These are phyloP conservation scores for Skeletonema tropicum DNA, from an alignment of 108 stramenopile genomes.

Conservation along the genomic window DNA sequence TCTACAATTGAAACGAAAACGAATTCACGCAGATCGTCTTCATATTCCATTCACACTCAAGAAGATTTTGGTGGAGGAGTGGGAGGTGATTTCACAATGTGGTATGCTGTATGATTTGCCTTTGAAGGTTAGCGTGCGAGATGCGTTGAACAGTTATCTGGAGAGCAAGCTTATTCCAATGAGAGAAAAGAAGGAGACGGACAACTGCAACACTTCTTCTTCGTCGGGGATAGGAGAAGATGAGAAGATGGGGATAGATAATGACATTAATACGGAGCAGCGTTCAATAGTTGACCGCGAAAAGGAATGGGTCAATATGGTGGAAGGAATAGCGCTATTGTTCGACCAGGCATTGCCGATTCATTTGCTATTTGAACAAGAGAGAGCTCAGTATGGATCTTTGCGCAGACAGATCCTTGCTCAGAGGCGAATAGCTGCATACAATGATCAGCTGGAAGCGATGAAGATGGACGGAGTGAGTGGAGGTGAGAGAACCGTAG, in stretches of 20 bases:
- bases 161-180: constrained; percentile 28
- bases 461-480: not conserved
- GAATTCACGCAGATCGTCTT: constrained; percentile 19
- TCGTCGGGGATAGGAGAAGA: constrained; percentile 16
- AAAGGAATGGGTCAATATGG: constrained; percentile 59
- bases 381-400: constrained; percentile 48
- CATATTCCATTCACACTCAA: constrained; percentile 68
- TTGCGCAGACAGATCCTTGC: constrained; percentile 37
- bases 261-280: not conserved
- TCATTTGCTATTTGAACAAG: constrained; percentile 65
- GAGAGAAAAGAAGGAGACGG: constrained; percentile 22
- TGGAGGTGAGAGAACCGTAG: not conserved
- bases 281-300: constrained; percentile 6
- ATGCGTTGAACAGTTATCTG: constrained; percentile 60
- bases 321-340: constrained; percentile 65
- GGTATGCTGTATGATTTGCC: constrained; percentile 67
- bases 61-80: constrained; percentile 77
- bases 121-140: constrained; percentile 49
- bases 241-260: not conserved
- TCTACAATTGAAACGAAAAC: constrained; percentile 23
- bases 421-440: constrained; percentile 22
- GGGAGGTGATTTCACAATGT: constrained; percentile 79
- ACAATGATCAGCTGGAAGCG: not conserved
- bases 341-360: constrained; percentile 74
- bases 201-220: not conserved